Evolutionary conservation across 352 stramenopile genomes (phyloP), one percentile per base, ranked within the genome.

Genomic region (Globisporangium lucens): DNA sequence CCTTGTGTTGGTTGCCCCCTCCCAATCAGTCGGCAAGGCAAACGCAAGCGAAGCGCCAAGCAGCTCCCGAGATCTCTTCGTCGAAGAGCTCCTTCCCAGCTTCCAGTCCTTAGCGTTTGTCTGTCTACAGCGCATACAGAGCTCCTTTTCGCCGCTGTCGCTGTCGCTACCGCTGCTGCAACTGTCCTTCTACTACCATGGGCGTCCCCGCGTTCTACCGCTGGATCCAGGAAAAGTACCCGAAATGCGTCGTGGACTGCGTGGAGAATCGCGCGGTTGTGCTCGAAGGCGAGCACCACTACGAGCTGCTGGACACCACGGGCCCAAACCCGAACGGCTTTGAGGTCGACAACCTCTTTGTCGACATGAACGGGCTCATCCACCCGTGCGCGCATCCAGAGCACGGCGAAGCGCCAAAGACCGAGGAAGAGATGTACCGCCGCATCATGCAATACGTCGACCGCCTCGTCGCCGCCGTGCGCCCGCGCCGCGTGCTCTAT

Each of bases 291-390:
- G 80, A 91, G 63, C 77, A 85, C 60, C 86, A 92, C 74, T 92
- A 92, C 60, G 83, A 93, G 68, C 79, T 95, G 15, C 81, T 89
- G 15, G 81, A 95, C 67, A 84, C 82, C 15, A 84, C 82, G 0
- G 78, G 79, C 15, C 91, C 96, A 20, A 99, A 98, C 77, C 94
- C 94, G 4, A 98, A 98, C 52, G 89, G 86, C 65, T 96, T 98
- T 56, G 91, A 98, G 68, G 96, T 98, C 55, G 97, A 99, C 81
- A 99, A 99, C 79, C 83, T 99, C 52, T 99, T 99, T 71, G 89
- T 99, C 38, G 98, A 99, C 76, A 99, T 99, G 97, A 99, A 99
- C 78, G 98, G 98, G 3, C 98, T 99, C 60, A 99, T 99, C 75
- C 98, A 99, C 76, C 97, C 97, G 24, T 99, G 98, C 75, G 95